phyloP scores from a whole-genome alignment of 2,329 filamentous ascomycete species.

The Myrmaecium sp. region DNA sequence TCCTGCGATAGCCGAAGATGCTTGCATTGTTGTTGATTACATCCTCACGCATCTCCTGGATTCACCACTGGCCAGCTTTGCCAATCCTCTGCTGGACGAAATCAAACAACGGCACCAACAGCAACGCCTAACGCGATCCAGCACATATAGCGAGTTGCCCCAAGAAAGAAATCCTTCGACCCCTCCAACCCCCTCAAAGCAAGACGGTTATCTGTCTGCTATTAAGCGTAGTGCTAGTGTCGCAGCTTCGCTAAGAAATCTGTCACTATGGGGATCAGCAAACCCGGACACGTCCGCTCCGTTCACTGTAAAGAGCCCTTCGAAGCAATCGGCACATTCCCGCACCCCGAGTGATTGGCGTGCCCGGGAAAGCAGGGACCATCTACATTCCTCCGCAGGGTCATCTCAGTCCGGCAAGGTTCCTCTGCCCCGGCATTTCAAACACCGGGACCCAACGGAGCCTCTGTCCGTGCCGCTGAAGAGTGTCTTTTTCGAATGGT shows the following conservation, averaged over 20 bases:
- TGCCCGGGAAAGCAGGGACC: slow-evolving; percentile 61
- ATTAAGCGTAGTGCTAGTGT: slow-evolving; percentile 48
- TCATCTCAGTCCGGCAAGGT: slow-evolving; percentile 60
- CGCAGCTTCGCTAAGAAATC: slow-evolving; percentile 45
- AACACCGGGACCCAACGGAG: slow-evolving; percentile 41
- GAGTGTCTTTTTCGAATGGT: slow-evolving; percentile 86
- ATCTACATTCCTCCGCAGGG: slow-evolving; percentile 41
- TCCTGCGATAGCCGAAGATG: slow-evolving; percentile 77
- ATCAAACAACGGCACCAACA: slow-evolving; percentile 32
- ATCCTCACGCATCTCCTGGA: slow-evolving; percentile 62
- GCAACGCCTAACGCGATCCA: slow-evolving; percentile 33
- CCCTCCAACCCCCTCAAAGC: slow-evolving; percentile 31
- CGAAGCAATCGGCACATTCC: slow-evolving; percentile 19
- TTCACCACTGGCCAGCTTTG: slow-evolving; percentile 55
- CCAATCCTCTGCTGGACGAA: slow-evolving; percentile 59
- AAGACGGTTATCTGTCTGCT: slow-evolving; percentile 43
- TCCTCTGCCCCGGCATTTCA: slow-evolving; percentile 63
- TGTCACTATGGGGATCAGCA: slow-evolving; percentile 33
- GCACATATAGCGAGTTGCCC: slow-evolving; percentile 13
- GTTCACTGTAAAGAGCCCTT: slow-evolving; percentile 7
- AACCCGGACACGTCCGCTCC: slow-evolving; percentile 12
- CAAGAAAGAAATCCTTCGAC: slow-evolving; percentile 29
- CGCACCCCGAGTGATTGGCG: slow-evolving; percentile 41
- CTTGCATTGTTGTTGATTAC: slow-evolving; percentile 70
- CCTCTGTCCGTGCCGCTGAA: slow-evolving; percentile 54